phyloP scores from a whole-genome alignment of 441 rosid genomes.

The Populus hybrid region DNA sequence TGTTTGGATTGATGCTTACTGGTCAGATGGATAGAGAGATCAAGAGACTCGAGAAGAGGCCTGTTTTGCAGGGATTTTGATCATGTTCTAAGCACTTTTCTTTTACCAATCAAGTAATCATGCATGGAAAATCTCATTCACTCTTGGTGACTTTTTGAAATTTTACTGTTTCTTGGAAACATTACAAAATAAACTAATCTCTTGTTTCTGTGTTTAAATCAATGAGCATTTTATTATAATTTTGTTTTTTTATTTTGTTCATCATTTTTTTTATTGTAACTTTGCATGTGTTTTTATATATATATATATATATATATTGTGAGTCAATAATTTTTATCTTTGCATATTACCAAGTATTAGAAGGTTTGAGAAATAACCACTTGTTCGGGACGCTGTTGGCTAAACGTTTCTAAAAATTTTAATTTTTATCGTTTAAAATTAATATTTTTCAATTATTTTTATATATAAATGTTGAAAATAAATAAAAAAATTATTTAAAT shows the following conservation, averaged over 20 bases:
- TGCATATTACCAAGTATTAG: not conserved
- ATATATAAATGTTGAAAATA: no score
- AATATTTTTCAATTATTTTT: no score
- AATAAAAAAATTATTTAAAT: no score
- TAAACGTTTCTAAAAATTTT: no score
- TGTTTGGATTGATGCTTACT: constrained; percentile 46
- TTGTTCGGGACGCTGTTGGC: no score
- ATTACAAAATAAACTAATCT: not conserved
- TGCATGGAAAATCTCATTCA: not conserved
- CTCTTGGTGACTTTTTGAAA: not conserved
- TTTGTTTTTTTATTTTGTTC: not conserved
- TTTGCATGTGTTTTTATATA: no score
- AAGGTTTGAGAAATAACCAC: not conserved
- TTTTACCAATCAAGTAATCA: constrained; percentile 7
- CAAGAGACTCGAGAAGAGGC: constrained; percentile 93
- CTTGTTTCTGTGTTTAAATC: not conserved
- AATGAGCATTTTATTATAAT: not conserved
- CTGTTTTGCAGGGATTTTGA: constrained; percentile 57
- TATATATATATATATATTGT: no score
- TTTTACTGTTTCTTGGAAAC: constrained; percentile 3
- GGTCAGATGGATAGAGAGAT: constrained; percentile 84
- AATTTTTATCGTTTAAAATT: no score
- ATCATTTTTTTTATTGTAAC: not conserved
- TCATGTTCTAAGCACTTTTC: not conserved
- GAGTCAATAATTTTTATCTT: not conserved